Percentiles rank a stretch among this genome's conserved stretches.
These are phyloP conservation scores for Phytophthora citricola DNA, from an alignment of 352 stramenopile genomes.

Conservation along the genomic window DNA sequence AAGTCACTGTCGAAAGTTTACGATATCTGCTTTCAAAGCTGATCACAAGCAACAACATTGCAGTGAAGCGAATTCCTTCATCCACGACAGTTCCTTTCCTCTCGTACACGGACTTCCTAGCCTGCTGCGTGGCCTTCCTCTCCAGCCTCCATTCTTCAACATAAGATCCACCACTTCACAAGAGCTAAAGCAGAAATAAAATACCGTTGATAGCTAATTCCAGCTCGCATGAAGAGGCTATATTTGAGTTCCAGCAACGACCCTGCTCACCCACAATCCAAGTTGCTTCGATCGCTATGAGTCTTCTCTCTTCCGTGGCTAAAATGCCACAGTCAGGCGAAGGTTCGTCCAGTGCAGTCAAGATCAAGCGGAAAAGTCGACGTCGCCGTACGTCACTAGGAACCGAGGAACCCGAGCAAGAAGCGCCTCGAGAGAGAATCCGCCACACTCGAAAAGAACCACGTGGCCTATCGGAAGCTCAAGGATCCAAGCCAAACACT, in stretches of 20 bases:
- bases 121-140: conserved; percentile 61
- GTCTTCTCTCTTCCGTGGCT: conserved; percentile 14
- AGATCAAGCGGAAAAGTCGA: conserved; percentile 37
- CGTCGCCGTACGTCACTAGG: conserved; percentile 6
- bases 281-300: conserved; percentile 19
- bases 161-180: conserved; percentile 12
- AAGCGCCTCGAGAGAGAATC: conserved; percentile 12
- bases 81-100: conserved; percentile 47
- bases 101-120: conserved; percentile 75
- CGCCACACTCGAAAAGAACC: conserved; percentile 7
- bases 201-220: conserved; percentile 11
- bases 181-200: conserved; percentile 12
- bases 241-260: conserved; percentile 2
- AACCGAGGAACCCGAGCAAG: conserved; percentile 10
- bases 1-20: conserved; percentile 39
- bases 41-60: conserved; percentile 40
- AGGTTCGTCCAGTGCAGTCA: conserved; percentile 2
- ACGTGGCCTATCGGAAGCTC: conserved; percentile 4
- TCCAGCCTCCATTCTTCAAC: conserved; percentile 28
- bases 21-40: conserved; percentile 52
- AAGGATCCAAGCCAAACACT: conserved; percentile 2
- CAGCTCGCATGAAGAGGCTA: conserved; percentile 3
- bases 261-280: conserved; percentile 7
- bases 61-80: conserved; percentile 34
- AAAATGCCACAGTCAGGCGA: conserved; percentile 13